Conservation (phyloP, 352 stramenopile genomes). For the Globisporangium polare region DNA sequence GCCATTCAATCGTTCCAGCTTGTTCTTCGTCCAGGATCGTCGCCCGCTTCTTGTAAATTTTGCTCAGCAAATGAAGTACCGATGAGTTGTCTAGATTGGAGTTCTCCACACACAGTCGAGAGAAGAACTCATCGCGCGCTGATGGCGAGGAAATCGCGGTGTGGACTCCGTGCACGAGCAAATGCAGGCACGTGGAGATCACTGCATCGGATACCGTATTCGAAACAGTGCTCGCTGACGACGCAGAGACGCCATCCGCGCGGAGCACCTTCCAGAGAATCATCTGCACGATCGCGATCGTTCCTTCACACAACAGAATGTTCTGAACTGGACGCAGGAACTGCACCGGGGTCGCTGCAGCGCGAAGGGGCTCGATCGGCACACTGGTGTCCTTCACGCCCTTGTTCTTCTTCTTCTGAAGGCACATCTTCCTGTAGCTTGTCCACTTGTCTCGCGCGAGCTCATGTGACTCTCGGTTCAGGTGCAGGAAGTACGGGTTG, state of each 20-base stretch:
- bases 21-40: conserved; percentile 72
- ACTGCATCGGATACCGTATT: conserved; percentile 74
- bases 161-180: conserved; percentile 78
- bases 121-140: conserved; percentile 44
- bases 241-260: conserved; percentile 25
- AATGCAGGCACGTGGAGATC: conserved; percentile 76
- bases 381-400: conserved; percentile 16
- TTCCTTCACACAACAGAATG: conserved; percentile 66
- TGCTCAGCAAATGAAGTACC: conserved; percentile 48
- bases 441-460: conserved; percentile 81
- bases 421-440: conserved; percentile 51
- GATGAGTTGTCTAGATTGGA: conserved; percentile 34
- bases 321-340: conserved; percentile 55
- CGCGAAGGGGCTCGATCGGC: conserved; percentile 41
- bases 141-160: conserved; percentile 27
- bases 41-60: conserved; percentile 39
- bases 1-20: conserved; percentile 66
- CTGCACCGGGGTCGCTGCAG: conserved; percentile 29
- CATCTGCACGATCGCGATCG: conserved; percentile 54
- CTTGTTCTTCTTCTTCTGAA: conserved; percentile 25
- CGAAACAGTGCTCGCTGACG: conserved; percentile 8
- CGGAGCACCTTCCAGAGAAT: conserved; percentile 60
- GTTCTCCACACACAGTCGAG: conserved; percentile 33
- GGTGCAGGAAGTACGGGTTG: conserved; percentile 84
- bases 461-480: conserved; percentile 83